Base-by-base conservation (phyloP, 352 stramenopile species). In the Phytopythium oedochilum region DNA sequence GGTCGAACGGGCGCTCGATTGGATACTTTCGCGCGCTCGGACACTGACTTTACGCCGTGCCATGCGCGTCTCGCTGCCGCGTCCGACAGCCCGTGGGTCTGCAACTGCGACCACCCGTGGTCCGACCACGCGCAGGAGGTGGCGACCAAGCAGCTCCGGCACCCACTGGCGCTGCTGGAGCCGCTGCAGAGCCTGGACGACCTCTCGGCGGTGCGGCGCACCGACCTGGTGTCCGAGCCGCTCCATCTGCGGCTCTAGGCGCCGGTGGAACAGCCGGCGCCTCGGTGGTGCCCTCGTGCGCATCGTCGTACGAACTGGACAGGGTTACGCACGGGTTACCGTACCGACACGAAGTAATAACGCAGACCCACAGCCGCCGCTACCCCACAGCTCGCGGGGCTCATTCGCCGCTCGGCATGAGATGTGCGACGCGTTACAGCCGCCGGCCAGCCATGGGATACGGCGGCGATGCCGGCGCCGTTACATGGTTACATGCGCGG, bases 91-190 rank as follows among this genome's bases (percentile, higher is more conserved):
- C 81, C 83, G 15, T 93, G 81, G 85, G 71, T 92, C 28, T 93
- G 79, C 65, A 95, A 93, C 38, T 92, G 83, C 68, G 56, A 86
- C 61, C 83, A 92, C 52, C 61, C 83, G 39, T 93, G 77, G 81
- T 53, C 44, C 32, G 59, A 73, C 20, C 81, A 89, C 46, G 45
- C 54, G 2, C 77, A 90, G 53, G 63, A 75, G 32, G 65, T 65
- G 11, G 59, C 92, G n/a, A 54, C 48, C 29, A 60, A 75, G 47
- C 86, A 83, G 62, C 45, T 62, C n/a, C 72, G 82, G 52, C 55
- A 71, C 46, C 60, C 64, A 46, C 65, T 89, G 28, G 64, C 75
- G 28, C 55, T 81, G 5, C 52, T 86, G 28, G 61, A 77, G 28
- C 56, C 59, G 20, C 77, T 83, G 59, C 74, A 61, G 39, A 26